phyloP scores from a whole-genome alignment of 495 filamentous ascomycete species.

The Penicillium parvum region DNA sequence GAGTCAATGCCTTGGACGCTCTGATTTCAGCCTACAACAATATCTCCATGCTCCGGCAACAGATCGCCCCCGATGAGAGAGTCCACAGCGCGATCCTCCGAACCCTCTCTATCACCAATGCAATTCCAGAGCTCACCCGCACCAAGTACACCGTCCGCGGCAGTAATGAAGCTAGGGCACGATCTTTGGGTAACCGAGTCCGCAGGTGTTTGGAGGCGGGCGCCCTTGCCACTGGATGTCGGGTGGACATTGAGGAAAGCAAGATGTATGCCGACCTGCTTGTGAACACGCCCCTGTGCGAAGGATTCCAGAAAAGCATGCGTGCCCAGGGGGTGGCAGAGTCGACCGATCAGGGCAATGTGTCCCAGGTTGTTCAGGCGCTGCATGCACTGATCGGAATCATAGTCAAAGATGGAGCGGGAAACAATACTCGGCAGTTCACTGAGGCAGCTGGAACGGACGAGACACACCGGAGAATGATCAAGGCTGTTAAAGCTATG shows the following conservation, averaged over 20 bases:
- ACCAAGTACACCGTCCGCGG: background rate
- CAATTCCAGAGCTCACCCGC: background rate
- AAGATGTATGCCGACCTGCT: background rate
- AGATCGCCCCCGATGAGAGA: conserved; percentile 1
- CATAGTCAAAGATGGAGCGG: background rate
- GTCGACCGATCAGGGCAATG: conserved; percentile 1
- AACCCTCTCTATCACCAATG: background rate
- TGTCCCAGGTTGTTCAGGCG: background rate
- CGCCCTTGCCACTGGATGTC: conserved; percentile 45
- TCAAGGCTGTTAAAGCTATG: background rate
- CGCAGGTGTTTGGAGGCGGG: conserved; percentile 46
- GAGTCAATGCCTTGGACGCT: conserved; percentile 1
- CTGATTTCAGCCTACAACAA: background rate
- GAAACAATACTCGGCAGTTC: conserved; percentile 2
- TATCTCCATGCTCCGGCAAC: conserved; percentile 1
- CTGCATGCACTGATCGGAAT: background rate
- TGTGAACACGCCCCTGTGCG: background rate
- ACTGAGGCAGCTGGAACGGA: conserved; percentile 3
- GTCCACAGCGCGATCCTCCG: background rate
- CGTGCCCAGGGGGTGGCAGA: background rate
- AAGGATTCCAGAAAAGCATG: background rate
- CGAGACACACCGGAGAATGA: background rate
- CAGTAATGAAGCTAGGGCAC: background rate
- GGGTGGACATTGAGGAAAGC: conserved; percentile 26
- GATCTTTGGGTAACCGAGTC: conserved; percentile 33